Evolutionary conservation across 495 filamentous ascomycete genomes (phyloP).

Genomic region (Trichoderma parareesei): DNA sequence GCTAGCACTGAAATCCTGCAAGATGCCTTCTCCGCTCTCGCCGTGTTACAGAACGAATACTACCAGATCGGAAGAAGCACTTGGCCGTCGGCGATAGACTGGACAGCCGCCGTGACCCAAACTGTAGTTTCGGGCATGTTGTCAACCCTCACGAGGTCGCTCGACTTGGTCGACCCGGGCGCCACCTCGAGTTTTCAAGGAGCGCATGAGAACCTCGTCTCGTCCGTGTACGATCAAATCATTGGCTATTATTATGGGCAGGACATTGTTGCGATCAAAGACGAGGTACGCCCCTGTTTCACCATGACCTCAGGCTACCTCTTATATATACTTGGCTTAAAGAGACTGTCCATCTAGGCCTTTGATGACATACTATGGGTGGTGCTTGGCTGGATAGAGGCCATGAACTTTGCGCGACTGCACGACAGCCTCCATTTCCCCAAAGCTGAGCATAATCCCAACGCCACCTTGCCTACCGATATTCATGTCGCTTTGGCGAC

Average conservation of each 20-base stretch:
- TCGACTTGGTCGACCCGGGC: conserved; percentile 18
- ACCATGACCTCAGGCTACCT: neutral
- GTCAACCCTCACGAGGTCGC: conserved; percentile 46
- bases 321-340: neutral
- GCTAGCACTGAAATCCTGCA: conserved; percentile 21
- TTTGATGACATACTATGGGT: conserved; percentile 98
- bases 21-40: conserved; percentile 51
- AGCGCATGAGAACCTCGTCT: conserved; percentile 63
- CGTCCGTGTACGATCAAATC: conserved; percentile 71
- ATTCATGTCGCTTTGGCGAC: conserved; percentile 17
- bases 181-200: conserved; percentile 28
- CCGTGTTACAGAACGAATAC: conserved; percentile 68
- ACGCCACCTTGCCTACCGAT: conserved; percentile 11
- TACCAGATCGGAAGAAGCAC: conserved; percentile 71
- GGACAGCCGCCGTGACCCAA: conserved; percentile 82
- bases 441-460: neutral
- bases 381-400: conserved; percentile 84
- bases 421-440: conserved; percentile 38
- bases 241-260: conserved; percentile 81
- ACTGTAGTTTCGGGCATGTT: conserved; percentile 70
- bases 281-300: conserved; percentile 32
- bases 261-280: conserved; percentile 64
- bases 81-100: conserved; percentile 86
- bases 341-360: conserved; percentile 31
- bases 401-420: conserved; percentile 61